Conservation (phyloP, 2,329 filamentous ascomycete species). For the Neopestalotiopsis sp. region DNA sequence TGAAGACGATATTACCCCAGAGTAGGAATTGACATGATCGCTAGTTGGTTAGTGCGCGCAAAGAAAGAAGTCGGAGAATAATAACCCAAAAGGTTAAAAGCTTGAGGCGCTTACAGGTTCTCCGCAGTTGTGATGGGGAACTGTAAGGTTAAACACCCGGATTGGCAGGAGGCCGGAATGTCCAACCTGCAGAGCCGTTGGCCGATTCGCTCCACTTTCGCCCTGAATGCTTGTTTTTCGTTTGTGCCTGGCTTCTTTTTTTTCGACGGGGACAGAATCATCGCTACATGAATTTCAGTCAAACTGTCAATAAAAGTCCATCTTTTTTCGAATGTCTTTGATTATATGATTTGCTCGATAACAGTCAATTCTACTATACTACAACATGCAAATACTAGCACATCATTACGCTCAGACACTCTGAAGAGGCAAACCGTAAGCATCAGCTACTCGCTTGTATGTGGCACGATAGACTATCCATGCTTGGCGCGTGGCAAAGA, state of each 20-base stretch:
- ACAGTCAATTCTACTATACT: too few species aligned
- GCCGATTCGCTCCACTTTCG: background rate
- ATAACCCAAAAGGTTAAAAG: background rate
- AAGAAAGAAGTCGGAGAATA: background rate
- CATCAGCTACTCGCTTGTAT: background rate
- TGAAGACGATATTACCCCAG: too few species aligned
- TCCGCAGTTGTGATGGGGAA: background rate
- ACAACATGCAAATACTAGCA: background rate
- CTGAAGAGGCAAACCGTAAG: background rate
- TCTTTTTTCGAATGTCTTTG: too few species aligned
- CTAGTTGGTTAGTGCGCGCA: too few species aligned
- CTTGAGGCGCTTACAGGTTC: background rate
- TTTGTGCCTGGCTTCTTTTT: background rate
- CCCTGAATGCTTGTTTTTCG: background rate
- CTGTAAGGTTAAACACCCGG: background rate
- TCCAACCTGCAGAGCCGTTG: too few species aligned
- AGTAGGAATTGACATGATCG: too few species aligned
- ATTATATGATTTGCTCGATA: too few species aligned
- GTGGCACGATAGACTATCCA: background rate
- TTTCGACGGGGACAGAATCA: background rate
- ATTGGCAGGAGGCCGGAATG: background rate
- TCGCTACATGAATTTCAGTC: background rate
- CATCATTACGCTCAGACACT: background rate
- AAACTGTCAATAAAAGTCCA: background rate
- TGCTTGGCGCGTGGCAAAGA: background rate